Percentiles rank a stretch among this genome's conserved stretches.
Conservation (phyloP, 179 eudicot species). For the Gypsophila paniculata region DNA sequence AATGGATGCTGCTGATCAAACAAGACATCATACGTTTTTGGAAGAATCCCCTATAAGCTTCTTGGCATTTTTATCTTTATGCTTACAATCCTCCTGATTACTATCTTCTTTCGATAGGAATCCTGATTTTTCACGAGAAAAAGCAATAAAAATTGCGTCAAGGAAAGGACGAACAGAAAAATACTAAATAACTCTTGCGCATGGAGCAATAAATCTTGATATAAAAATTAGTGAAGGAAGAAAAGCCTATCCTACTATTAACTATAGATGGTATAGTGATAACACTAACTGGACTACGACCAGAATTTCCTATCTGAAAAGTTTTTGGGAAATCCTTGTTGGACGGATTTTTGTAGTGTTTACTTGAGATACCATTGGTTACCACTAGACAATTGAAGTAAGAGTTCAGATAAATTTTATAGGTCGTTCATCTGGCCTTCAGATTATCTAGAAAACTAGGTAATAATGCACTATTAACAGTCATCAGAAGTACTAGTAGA, state of each 20-base stretch:
- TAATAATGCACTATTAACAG: not conserved
- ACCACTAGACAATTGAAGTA: not conserved
- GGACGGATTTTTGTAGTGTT: not conserved
- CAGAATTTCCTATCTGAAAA: not conserved
- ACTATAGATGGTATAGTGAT: not conserved
- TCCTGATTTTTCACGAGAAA: slow-evolving; percentile 30
- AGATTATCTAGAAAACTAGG: not conserved
- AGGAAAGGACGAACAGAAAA: slow-evolving; percentile 5
- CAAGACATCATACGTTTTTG: slow-evolving; percentile 31
- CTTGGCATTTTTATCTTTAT: slow-evolving; percentile 28
- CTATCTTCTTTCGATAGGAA: slow-evolving; percentile 43
- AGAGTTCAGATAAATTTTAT: not conserved
- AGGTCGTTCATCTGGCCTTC: not conserved
- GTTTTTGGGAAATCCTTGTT: not conserved
- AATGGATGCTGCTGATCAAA: not conserved
- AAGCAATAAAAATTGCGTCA: not conserved
- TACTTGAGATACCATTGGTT: not conserved
- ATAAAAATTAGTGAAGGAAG: not conserved
- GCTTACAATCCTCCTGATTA: slow-evolving; percentile 27
- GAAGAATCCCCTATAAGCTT: slow-evolving; percentile 30
- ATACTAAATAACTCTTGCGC: not conserved
- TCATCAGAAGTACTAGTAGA: not conserved
- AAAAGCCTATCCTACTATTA: not conserved
- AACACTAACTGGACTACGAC: not conserved
- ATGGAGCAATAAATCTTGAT: no score